Evolutionary conservation across 1,284 basidiomycete species (phyloP), one percentile per base, ranked within the genome.

Genomic region (Mycosarcoma mackinlayi): DNA sequence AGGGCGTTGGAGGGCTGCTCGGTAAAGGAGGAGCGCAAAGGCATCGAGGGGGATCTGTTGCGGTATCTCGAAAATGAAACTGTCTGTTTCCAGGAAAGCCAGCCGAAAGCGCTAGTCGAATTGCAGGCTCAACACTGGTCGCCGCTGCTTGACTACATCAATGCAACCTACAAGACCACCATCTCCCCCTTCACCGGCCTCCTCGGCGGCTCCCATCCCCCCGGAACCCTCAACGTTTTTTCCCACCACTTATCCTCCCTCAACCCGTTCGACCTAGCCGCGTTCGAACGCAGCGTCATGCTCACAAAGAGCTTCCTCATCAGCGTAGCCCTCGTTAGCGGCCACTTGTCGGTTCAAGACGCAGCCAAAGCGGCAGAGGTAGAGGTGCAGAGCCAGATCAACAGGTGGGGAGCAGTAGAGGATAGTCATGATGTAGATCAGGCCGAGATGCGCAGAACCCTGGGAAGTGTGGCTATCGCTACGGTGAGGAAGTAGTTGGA

Each of bases 341-440:
- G 89, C 31, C 87, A 87, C 52, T 39, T 75, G 10, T 45, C 87
- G 3, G 92, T 90, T 0, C 91, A 98, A 73, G 86, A 93, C 79
- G 95, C 96, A 2, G 88, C 93, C 1, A 84, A 89, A 50, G 93
- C 92, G 0, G 88, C 93, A 5, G 91, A 92, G 61, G 95, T 96
- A 8, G 96, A 99, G 84, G 94, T 98, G 0, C 87, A 90, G 60
- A 93, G 91, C 79, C 96, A 98, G 84, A 97, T 97, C 66, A 88
- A 95, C 83, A 87, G 89, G 48, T 99, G 96, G 96, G 96, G 96
- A 23, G 93, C 96, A 84, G 96, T 99, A 0, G 96, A 98, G 85
- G 96, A 98, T 83, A 92, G 55, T 23, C 72, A 57, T 34, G 55
- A 60, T 49, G 95, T 98, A 40, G 95, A 98, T 84, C 91, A 92